These are phyloP conservation scores for Tribonema minus DNA, from an alignment of 108 stramenopile species.

Conservation along the genomic window DNA sequence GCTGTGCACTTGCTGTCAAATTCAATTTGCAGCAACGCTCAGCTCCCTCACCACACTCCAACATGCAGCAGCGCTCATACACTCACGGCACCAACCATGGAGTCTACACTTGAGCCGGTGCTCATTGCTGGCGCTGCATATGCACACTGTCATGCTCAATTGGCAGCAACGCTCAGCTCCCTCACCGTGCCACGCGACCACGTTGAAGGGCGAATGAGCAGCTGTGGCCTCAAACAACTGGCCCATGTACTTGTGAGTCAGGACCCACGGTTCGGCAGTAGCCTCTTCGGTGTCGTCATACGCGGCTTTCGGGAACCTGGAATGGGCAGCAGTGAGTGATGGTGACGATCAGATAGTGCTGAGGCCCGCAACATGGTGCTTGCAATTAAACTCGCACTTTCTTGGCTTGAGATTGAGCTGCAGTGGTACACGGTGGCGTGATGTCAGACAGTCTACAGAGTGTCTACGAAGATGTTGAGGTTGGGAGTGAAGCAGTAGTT, in stretches of 20 bases:
- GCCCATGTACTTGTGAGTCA: constrained; percentile 70
- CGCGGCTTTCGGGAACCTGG: constrained; percentile 73
- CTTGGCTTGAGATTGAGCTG: too few species aligned
- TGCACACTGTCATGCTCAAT: neutral
- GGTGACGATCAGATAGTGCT: too few species aligned
- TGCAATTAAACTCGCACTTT: too few species aligned
- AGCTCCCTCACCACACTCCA: constrained; percentile 61
- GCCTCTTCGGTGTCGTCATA: constrained; percentile 52
- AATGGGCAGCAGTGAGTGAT: too few species aligned
- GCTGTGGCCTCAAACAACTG: constrained; percentile 57
- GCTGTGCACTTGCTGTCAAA: neutral
- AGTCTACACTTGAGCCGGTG: too few species aligned
- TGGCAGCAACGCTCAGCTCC: neutral
- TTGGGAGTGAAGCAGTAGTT: too few species aligned
- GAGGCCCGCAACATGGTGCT: too few species aligned
- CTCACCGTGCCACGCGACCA: constrained; percentile 82
- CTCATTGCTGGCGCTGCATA: neutral
- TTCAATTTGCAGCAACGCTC: neutral
- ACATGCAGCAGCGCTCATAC: too few species aligned
- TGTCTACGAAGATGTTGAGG: too few species aligned
- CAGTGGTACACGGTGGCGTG: too few species aligned
- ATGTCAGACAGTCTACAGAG: too few species aligned
- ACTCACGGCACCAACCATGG: too few species aligned
- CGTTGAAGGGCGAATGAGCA: constrained; percentile 76
- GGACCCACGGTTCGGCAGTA: constrained; percentile 28